phyloP scores from a whole-genome alignment of 129 eudicot genomes.

The Arctium lappa region DNA sequence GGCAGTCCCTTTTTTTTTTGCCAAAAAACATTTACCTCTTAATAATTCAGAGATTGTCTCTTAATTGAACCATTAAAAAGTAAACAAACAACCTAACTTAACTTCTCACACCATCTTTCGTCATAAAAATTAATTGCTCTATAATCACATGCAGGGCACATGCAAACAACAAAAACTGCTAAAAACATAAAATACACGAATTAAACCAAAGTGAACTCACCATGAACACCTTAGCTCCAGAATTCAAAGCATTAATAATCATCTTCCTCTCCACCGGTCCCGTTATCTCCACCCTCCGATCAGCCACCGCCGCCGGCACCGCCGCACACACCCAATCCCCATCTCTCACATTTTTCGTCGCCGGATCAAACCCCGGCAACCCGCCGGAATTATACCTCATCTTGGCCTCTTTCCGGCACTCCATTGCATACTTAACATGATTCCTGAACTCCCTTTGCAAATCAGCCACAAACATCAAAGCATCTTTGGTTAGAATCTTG shows the following conservation, averaged over 20 bases:
- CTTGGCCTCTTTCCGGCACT: constrained; percentile 82
- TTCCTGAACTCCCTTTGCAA: constrained; percentile 77
- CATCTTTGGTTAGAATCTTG: constrained; percentile 61
- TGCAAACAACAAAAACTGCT: too few relatives aligned
- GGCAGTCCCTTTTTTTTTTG: too few relatives aligned
- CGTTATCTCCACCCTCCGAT: constrained; percentile 88
- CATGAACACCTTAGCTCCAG: constrained; percentile 95
- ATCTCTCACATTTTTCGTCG: constrained; percentile 60
- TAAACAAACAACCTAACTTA: too few relatives aligned
- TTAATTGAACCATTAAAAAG: too few relatives aligned
- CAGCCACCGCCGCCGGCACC: constrained; percentile 78
- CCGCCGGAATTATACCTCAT: constrained; percentile 54
- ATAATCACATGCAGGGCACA: too few relatives aligned
- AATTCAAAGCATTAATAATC: constrained; percentile 90
- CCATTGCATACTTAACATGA: constrained; percentile 82
- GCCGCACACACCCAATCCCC: constrained; percentile 79
- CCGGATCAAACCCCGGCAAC: constrained; percentile 90
- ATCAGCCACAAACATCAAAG: constrained; percentile 70
- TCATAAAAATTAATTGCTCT: too few relatives aligned
- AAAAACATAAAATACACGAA: too few relatives aligned
- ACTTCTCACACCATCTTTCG: too few relatives aligned
- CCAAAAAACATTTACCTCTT: too few relatives aligned
- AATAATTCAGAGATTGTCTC: too few relatives aligned
- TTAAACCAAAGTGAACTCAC: constrained; percentile 25
- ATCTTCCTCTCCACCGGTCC: constrained; percentile 96